Evolutionary conservation across 768 basidiomycete genomes (phyloP), one percentile per base, ranked within the genome.

Genomic region (Lyophyllum shimeji): DNA sequence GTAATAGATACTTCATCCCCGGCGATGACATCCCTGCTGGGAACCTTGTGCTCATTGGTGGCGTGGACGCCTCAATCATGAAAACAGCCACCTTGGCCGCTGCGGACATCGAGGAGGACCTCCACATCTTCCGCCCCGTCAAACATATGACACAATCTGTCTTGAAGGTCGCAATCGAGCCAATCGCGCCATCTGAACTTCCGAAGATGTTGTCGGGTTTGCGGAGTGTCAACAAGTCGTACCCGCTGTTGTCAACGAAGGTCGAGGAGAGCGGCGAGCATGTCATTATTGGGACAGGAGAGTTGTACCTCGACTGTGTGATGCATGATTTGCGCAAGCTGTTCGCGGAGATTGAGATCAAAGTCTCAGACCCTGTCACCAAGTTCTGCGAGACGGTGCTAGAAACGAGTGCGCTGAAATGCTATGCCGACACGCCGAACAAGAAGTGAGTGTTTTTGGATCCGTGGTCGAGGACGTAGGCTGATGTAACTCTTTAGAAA

Each of bases 211-310:
- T 99, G 57, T 90, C 97, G 13, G 97, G 97, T 51, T 73, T 99
- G 55, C 89, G 97, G 57, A 97, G 93, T 62, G 85, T 99, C 74
- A 98, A 98, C 77, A 99, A 98, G 71, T 94, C 93, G 27, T 99
- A 98, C 71, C 96, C 97, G 3, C 81, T 99, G 12, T 85, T 92
- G 9, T 81, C 87, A 45, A 98, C 97, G 1, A 97, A 98, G 69
- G 97, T 98, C 23, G 97, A 99, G 71, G 97, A 99, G 72, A 93
- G 90, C 51, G 97, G 97, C 18, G 97, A 99, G 69, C 97, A 99
- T 69, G 92, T 99, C 56, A 74, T 99, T 58, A 86, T 98, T 60
- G 97, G 97, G 50, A 98, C 97, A 1, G 97, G 97, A 48, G 97
- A 99, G 68, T 76, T 99, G 49, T 98, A 96, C 73, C 78, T 99